A percentile compares a stretch with the other conserved stretches of the same genome.
phyloP scores from a whole-genome alignment of 495 filamentous ascomycete genomes.

The Daldinia decipiens region DNA sequence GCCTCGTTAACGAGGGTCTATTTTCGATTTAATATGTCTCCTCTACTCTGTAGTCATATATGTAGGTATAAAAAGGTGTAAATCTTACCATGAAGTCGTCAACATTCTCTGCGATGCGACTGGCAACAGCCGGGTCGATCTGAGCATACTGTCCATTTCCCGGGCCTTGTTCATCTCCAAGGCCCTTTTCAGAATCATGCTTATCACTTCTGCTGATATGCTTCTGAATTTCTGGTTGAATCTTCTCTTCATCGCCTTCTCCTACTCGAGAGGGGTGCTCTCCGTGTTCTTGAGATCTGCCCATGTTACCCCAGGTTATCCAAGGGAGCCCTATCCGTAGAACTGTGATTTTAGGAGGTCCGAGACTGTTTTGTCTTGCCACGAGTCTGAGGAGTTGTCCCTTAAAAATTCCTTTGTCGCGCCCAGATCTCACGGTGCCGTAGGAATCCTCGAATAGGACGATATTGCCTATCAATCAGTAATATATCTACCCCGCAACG shows the following conservation, averaged over 20 bases:
- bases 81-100: conserved; percentile 50
- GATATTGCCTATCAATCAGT: conserved; percentile 16
- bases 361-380: conserved; percentile 15
- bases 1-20: conserved; percentile 50
- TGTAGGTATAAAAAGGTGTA: background rate
- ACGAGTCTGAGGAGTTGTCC: background rate
- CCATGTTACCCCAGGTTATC: conserved; percentile 14
- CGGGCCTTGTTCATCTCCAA: background rate
- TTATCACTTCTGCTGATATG: conserved; percentile 17
- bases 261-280: conserved; percentile 1
- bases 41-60: background rate
- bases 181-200: conserved; percentile 37
- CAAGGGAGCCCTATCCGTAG: background rate
- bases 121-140: conserved; percentile 46
- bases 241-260: conserved; percentile 26
- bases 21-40: conserved; percentile 2
- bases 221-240: conserved; percentile 25
- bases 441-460: background rate
- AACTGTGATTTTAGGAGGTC: background rate
- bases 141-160: conserved; percentile 29
- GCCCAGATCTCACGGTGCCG: background rate
- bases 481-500: conserved; percentile 40
- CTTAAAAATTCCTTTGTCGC: conserved; percentile 30
- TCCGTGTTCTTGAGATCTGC: conserved; percentile 5
- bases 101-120: conserved; percentile 47